These are phyloP conservation scores for Aquilaria malaccensis DNA, from an alignment of 345 rosid genomes.

Conservation along the genomic window DNA sequence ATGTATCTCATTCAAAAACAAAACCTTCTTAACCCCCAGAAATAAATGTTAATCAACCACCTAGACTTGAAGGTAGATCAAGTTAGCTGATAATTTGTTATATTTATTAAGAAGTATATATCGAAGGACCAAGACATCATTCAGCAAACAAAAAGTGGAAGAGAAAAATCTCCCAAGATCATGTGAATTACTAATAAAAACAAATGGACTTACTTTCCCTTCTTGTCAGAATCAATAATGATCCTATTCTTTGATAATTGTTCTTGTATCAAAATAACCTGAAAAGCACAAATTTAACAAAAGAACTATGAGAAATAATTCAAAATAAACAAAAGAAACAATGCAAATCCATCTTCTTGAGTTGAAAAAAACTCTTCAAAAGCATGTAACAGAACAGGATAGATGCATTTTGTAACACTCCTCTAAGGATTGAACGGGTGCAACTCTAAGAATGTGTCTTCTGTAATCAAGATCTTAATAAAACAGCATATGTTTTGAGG, in stretches of 20 bases:
- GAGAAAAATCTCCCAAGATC: not conserved
- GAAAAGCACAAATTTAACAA: slow-evolving; percentile 13
- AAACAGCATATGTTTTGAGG: no score
- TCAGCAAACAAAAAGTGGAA: slow-evolving; percentile 1
- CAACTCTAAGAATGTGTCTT: no score
- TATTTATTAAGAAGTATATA: not conserved
- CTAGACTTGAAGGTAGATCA: no score
- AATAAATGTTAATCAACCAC: no score
- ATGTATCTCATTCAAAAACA: no score
- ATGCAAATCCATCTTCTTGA: not conserved
- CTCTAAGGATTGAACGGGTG: no score
- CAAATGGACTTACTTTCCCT: slow-evolving; percentile 75
- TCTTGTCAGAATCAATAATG: slow-evolving; percentile 84
- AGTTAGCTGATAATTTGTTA: no score
- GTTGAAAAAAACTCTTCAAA: no score
- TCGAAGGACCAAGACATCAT: not conserved
- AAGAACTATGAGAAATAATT: not conserved
- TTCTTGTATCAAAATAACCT: slow-evolving; percentile 93
- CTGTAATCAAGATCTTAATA: no score
- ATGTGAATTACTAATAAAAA: not conserved
- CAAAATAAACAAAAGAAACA: not conserved
- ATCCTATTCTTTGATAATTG: slow-evolving; percentile 95
- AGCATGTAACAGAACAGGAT: no score
- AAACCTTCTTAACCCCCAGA: no score
- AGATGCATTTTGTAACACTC: no score